These are phyloP conservation scores for Peltaster fructicola DNA, from an alignment of 2,329 filamentous ascomycete genomes.

Conservation along the genomic window DNA sequence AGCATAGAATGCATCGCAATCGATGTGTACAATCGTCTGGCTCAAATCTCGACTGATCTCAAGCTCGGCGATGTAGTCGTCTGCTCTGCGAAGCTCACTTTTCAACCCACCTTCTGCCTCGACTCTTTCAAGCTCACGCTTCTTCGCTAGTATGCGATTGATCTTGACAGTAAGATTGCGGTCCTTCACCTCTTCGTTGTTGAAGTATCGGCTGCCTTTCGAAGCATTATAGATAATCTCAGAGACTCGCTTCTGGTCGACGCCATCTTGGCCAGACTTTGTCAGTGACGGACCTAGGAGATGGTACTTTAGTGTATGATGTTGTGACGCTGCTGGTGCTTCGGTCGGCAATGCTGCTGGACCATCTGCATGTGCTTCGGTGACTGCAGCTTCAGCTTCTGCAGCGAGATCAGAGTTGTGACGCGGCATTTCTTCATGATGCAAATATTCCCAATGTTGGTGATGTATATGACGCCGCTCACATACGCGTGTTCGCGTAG, in stretches of 20 bases:
- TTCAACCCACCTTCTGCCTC: constrained; percentile 41
- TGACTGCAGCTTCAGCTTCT: constrained; percentile 8
- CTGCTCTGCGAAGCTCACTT: constrained; percentile 55
- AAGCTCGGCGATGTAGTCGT: constrained; percentile 63
- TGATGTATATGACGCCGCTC: no score
- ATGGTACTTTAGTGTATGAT: constrained; percentile 68
- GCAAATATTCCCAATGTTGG: no score
- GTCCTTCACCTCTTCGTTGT: constrained; percentile 71
- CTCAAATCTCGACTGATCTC: constrained; percentile 65
- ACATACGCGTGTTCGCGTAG: no score
- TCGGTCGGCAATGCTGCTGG: not conserved
- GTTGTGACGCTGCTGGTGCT: constrained; percentile 18
- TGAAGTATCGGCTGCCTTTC: constrained; percentile 92
- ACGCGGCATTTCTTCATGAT: constrained; percentile 5
- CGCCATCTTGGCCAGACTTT: constrained; percentile 80
- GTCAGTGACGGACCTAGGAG: constrained; percentile 79
- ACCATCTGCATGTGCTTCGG: constrained; percentile 3
- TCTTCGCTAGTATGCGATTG: constrained; percentile 56
- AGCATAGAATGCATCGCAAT: constrained; percentile 96
- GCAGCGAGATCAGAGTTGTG: constrained; percentile 10
- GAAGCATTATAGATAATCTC: constrained; percentile 95
- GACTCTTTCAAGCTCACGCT: constrained; percentile 54
- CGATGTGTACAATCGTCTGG: constrained; percentile 76
- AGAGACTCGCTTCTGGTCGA: constrained; percentile 89
- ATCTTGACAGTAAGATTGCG: constrained; percentile 74